These are phyloP conservation scores for Hyphopichia fennica DNA, from an alignment of 1,139 yeast species.

Conservation along the genomic window DNA sequence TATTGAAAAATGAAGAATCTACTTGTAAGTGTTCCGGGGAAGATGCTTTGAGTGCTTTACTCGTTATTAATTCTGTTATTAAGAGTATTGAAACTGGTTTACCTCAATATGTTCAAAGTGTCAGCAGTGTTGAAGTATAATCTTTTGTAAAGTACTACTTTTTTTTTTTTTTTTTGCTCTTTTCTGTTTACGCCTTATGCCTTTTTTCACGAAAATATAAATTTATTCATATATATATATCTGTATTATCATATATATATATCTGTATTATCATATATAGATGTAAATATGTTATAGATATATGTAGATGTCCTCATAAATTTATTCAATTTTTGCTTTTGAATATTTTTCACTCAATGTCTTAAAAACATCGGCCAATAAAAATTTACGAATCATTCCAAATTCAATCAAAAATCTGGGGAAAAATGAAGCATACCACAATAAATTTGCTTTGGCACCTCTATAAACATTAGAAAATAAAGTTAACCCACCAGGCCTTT, in stretches of 20 bases:
- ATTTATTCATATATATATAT: not conserved
- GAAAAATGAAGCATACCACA: slow-evolving; percentile 30
- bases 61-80: slow-evolving; percentile 42
- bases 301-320: too few relatives aligned
- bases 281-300: too few relatives aligned
- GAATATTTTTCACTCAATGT: slow-evolving; percentile 22
- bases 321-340: slow-evolving; percentile 15
- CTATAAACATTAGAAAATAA: slow-evolving; percentile 45
- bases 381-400: slow-evolving; percentile 48
- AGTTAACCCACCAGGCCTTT: slow-evolving; percentile 25
- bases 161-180: not conserved
- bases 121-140: not conserved
- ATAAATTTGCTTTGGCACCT: slow-evolving; percentile 39
- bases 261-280: too few relatives aligned
- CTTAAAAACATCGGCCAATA: slow-evolving; percentile 31
- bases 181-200: not conserved
- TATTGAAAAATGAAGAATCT: slow-evolving; percentile 32
- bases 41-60: slow-evolving; percentile 41
- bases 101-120: slow-evolving; percentile 30
- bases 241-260: too few relatives aligned
- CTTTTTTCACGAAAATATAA: not conserved
- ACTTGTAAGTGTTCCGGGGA: slow-evolving; percentile 38
- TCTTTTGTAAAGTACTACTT: too few relatives aligned
- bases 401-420: slow-evolving; percentile 54
- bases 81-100: slow-evolving; percentile 34